A percentile compares a stretch with the other conserved stretches of the same genome.
Conservation (phyloP, 306 rosid species). For the Chamaecrista fasciculata region DNA sequence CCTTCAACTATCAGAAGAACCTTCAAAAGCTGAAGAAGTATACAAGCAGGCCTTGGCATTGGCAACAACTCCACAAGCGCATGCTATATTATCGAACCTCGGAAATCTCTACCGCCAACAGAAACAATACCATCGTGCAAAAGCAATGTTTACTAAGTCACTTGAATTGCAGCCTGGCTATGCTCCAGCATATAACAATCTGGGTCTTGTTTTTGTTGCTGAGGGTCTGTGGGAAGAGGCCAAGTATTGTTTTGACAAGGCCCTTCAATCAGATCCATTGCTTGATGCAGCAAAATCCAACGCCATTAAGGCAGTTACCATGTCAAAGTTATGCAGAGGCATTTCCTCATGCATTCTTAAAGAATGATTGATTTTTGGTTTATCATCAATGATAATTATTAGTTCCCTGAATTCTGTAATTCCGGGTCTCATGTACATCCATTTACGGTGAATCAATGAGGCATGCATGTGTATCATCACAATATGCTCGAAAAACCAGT, state of each 20-base stretch:
- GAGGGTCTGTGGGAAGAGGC: slow-evolving; percentile 94
- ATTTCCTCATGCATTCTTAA: slow-evolving; percentile 38
- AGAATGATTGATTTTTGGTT: slow-evolving; percentile 41
- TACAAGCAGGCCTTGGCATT: slow-evolving; percentile 74
- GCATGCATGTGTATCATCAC: slow-evolving; percentile 22
- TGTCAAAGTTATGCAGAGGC: slow-evolving; percentile 51
- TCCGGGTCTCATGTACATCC: slow-evolving; percentile 4
- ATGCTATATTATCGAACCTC: slow-evolving; percentile 73
- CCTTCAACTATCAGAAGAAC: slow-evolving; percentile 76
- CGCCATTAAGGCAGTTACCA: slow-evolving; percentile 58
- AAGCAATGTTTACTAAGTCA: slow-evolving; percentile 87
- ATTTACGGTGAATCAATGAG: slow-evolving; percentile 23
- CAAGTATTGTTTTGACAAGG: slow-evolving; percentile 77
- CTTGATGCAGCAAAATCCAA: slow-evolving; percentile 91
- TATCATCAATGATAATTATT: slow-evolving; percentile 12
- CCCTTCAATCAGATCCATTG: slow-evolving; percentile 75
- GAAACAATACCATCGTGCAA: slow-evolving; percentile 81
- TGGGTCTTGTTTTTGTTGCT: slow-evolving; percentile 89
- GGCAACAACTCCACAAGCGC: slow-evolving; percentile 60
- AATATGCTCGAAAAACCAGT: slow-evolving; percentile 19
- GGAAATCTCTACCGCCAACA: slow-evolving; percentile 86
- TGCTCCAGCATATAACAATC: slow-evolving; percentile 89
- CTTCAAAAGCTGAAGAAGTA: slow-evolving; percentile 69
- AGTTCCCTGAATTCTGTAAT: background rate
- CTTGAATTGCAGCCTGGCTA: slow-evolving; percentile 87